Percentiles rank a stretch among this genome's conserved stretches.
These are phyloP conservation scores for Cytospora piceae DNA, from an alignment of 2,329 filamentous ascomycete genomes.

Conservation along the genomic window DNA sequence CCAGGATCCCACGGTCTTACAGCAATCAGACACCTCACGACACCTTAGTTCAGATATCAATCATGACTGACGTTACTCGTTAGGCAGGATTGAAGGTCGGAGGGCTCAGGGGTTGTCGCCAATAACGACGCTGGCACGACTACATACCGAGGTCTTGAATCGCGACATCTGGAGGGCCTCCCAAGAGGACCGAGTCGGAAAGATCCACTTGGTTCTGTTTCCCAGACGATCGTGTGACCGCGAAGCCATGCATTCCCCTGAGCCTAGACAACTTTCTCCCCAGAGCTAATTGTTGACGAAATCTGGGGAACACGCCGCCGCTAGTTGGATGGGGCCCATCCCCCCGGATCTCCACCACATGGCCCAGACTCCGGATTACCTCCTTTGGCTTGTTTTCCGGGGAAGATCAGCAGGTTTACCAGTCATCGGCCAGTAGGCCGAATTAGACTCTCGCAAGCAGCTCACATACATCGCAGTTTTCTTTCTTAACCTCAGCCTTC, in stretches of 20 bases:
- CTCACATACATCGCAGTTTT: too few relatives aligned
- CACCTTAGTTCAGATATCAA: too few relatives aligned
- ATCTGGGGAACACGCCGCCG: background rate
- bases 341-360: background rate
- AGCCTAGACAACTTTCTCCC: background rate
- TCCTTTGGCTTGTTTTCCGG: background rate
- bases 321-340: background rate
- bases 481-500: too few relatives aligned
- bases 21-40: background rate
- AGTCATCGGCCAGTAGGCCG: background rate
- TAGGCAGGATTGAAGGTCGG: too few relatives aligned
- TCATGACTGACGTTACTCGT: too few relatives aligned
- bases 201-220: background rate
- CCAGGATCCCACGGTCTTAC: background rate
- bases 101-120: background rate
- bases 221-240: background rate
- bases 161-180: too few relatives aligned
- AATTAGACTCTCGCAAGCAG: too few relatives aligned
- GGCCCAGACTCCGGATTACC: too few relatives aligned
- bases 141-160: background rate
- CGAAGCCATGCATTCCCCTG: background rate
- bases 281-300: background rate
- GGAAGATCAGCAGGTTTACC: background rate
- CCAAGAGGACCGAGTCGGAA: too few relatives aligned
- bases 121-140: background rate